phyloP scores from a whole-genome alignment of 768 basidiomycete genomes.

The Termitomyces sp. region DNA sequence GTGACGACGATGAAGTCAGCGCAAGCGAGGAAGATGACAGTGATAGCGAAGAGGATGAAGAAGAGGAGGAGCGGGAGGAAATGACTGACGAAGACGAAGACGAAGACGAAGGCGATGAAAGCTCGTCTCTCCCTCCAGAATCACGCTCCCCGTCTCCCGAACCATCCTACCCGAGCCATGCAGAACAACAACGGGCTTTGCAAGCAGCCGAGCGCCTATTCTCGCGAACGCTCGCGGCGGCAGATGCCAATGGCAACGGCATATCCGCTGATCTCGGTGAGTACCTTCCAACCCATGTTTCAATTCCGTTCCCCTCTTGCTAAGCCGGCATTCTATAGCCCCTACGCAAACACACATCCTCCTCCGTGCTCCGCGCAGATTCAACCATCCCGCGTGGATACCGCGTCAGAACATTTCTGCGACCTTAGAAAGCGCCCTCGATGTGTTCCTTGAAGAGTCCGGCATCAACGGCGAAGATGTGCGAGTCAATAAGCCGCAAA shows the following conservation, averaged over 20 bases:
- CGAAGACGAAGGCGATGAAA: not conserved
- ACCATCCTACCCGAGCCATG: slow-evolving; percentile 6
- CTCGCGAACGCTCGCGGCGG: slow-evolving; percentile 25
- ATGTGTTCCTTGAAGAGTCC: slow-evolving; percentile 34
- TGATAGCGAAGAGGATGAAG: slow-evolving; percentile 12
- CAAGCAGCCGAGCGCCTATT: slow-evolving; percentile 28
- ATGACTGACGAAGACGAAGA: not conserved
- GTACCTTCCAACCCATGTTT: not conserved
- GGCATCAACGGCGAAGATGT: slow-evolving; percentile 12
- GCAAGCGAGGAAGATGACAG: slow-evolving; percentile 12
- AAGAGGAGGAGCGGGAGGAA: slow-evolving; percentile 11
- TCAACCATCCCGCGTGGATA: slow-evolving; percentile 40
- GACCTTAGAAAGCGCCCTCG: slow-evolving; percentile 32
- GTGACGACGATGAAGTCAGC: slow-evolving; percentile 14
- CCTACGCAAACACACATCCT: slow-evolving; percentile 43
- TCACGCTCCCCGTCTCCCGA: slow-evolving; percentile 7
- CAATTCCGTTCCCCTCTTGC: not conserved
- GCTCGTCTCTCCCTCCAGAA: slow-evolving; percentile 3
- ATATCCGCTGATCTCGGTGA: slow-evolving; percentile 26
- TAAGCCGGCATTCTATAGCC: slow-evolving; percentile 18
- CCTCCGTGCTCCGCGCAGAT: slow-evolving; percentile 41
- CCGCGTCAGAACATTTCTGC: slow-evolving; percentile 37
- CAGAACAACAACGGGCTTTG: slow-evolving; percentile 22
- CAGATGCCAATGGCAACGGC: slow-evolving; percentile 23
- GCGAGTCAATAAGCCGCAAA: not conserved